A percentile compares a stretch with the other conserved stretches of the same genome.
These are phyloP conservation scores for Atkinsonella texensis DNA, from an alignment of 2,329 filamentous ascomycete species.

Conservation along the genomic window DNA sequence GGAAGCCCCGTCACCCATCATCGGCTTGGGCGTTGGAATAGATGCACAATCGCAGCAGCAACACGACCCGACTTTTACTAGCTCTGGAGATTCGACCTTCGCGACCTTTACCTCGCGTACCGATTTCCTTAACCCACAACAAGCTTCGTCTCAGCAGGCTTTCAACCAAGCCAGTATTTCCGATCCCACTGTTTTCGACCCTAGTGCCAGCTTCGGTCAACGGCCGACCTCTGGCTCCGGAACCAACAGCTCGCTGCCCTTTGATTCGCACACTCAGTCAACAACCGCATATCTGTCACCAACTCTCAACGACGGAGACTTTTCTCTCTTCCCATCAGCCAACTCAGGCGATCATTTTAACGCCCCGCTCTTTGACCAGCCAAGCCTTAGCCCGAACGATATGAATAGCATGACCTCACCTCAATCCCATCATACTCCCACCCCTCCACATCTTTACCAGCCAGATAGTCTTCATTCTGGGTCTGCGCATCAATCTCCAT, in stretches of 20 bases:
- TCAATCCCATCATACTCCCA: slow-evolving; percentile 43
- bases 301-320: slow-evolving; percentile 44
- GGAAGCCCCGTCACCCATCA: slow-evolving; percentile 31
- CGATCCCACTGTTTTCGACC: slow-evolving; percentile 27
- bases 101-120: slow-evolving; percentile 32
- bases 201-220: slow-evolving; percentile 32
- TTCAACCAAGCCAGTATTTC: slow-evolving; percentile 20
- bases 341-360: slow-evolving; percentile 46
- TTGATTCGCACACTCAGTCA: slow-evolving; percentile 29
- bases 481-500: slow-evolving; percentile 44
- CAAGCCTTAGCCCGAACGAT: slow-evolving; percentile 32
- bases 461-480: slow-evolving; percentile 33
- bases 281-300: slow-evolving; percentile 32
- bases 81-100: slow-evolving; percentile 22
- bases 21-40: slow-evolving; percentile 46
- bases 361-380: slow-evolving; percentile 45
- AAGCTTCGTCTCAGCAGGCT: slow-evolving; percentile 21
- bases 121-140: slow-evolving; percentile 39
- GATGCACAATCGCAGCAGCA: slow-evolving; percentile 34
- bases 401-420: slow-evolving; percentile 42
- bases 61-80: slow-evolving; percentile 19
- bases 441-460: slow-evolving; percentile 42
- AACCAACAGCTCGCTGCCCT: slow-evolving; percentile 26
- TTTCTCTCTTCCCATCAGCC: slow-evolving; percentile 50
- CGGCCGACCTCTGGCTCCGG: slow-evolving; percentile 22